A percentile compares a stretch with the other conserved stretches of the same genome.
Evolutionary conservation across 495 filamentous ascomycete species (phyloP).

Genomic region (Penicillium fimorum): DNA sequence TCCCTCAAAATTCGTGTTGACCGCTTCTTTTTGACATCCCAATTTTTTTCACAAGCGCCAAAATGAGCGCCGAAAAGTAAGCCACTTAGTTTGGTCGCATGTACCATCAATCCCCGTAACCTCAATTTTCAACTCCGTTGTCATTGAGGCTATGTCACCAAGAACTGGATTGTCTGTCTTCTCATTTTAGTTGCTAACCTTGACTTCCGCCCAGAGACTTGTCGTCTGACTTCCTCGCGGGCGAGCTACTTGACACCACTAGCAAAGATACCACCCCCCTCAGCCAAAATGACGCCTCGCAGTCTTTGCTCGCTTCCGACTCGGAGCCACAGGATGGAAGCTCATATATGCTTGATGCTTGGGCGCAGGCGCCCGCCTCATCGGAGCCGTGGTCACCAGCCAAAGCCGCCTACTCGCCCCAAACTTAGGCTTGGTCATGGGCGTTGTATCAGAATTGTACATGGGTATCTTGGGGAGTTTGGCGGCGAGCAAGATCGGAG

Average conservation of each 20-base stretch:
- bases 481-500: neutral
- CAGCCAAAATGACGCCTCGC: neutral
- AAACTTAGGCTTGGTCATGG: neutral
- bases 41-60: neutral
- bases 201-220: neutral
- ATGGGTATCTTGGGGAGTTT: neutral
- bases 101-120: neutral
- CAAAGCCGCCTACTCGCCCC: neutral
- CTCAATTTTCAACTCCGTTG: neutral
- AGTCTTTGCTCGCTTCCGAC: neutral
- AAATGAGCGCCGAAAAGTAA: constrained; percentile 8
- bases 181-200: neutral
- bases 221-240: neutral
- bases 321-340: neutral
- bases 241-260: neutral
- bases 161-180: neutral
- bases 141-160: neutral
- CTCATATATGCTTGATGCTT: neutral
- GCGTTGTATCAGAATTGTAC: neutral
- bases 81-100: neutral
- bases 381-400: constrained; percentile 4
- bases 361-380: neutral
- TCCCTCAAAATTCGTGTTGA: neutral
- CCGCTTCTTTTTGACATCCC: neutral
- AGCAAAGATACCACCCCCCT: neutral